phyloP scores from a whole-genome alignment of 1,139 yeast genomes.

The Suhomyces atakaporum region DNA sequence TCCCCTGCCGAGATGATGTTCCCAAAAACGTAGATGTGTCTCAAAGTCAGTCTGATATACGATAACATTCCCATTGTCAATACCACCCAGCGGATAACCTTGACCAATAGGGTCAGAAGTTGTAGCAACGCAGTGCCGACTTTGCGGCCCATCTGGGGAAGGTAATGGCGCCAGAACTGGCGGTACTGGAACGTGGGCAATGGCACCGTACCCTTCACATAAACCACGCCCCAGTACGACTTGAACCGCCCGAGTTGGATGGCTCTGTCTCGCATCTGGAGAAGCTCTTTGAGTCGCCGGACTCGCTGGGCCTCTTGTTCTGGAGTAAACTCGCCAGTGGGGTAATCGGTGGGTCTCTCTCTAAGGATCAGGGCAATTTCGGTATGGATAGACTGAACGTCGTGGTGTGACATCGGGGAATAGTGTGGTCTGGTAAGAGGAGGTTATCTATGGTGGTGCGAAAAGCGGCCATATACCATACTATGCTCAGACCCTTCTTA shows the following conservation, averaged over 20 bases:
- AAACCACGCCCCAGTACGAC: slow-evolving; percentile 21
- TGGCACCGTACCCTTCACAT: slow-evolving; percentile 24
- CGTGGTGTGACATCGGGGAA: too few species aligned
- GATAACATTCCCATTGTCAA: slow-evolving; percentile 23
- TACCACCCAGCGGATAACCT: slow-evolving; percentile 20
- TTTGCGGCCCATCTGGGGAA: slow-evolving; percentile 7
- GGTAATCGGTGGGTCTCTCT: slow-evolving; percentile 19
- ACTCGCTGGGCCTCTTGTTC: slow-evolving; percentile 14
- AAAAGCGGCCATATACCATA: too few species aligned
- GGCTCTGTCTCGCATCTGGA: slow-evolving; percentile 6
- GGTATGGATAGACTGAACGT: slow-evolving; percentile 22
- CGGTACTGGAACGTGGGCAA: slow-evolving; percentile 30
- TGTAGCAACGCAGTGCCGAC: background rate
- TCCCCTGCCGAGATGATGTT: slow-evolving; percentile 34
- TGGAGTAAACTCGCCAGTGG: slow-evolving; percentile 20
- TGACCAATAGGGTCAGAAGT: slow-evolving; percentile 13
- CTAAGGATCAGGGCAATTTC: slow-evolving; percentile 26
- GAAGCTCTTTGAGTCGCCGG: slow-evolving; percentile 17
- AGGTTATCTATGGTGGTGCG: too few species aligned
- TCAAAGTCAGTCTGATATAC: slow-evolving; percentile 21
- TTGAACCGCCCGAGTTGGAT: slow-evolving; percentile 8
- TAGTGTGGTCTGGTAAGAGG: too few species aligned
- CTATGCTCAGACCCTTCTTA: too few species aligned
- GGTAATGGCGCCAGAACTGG: slow-evolving; percentile 26
- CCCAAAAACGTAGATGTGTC: slow-evolving; percentile 27